These are phyloP conservation scores for Coix lacrymajobi DNA, from an alignment of 176 grass and related monocot genomes.

Conservation along the genomic window DNA sequence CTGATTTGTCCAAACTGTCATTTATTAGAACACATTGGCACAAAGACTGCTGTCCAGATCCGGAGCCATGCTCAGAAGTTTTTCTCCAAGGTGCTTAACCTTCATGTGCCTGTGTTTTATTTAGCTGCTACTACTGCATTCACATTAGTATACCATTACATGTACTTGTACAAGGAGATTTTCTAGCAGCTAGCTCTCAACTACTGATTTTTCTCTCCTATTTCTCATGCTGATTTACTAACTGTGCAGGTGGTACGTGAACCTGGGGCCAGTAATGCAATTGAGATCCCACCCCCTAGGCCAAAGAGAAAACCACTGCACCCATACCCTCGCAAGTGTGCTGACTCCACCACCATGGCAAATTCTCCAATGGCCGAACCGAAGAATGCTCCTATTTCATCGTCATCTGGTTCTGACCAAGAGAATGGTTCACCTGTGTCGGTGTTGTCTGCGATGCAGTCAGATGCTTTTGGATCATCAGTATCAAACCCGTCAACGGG, in stretches of 20 bases:
- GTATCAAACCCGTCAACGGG: slow-evolving; percentile 32
- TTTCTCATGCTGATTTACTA: slow-evolving; percentile 6
- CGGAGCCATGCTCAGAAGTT: slow-evolving; percentile 99
- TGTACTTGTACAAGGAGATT: not conserved
- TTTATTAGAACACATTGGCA: slow-evolving; percentile 94
- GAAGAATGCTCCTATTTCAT: slow-evolving; percentile 24
- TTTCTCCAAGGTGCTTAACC: slow-evolving; percentile 80
- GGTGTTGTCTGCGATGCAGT: slow-evolving; percentile 57
- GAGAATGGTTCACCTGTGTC: slow-evolving; percentile 70
- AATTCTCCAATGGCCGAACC: not conserved
- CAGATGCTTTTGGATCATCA: slow-evolving; percentile 51
- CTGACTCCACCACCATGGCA: not conserved
- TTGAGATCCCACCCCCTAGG: slow-evolving; percentile 92
- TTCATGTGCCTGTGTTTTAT: slow-evolving; percentile 9
- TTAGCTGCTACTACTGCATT: slow-evolving; percentile 1
- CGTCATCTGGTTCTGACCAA: slow-evolving; percentile 47
- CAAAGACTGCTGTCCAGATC: slow-evolving; percentile 93
- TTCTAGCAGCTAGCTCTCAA: not conserved
- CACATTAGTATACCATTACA: not conserved
- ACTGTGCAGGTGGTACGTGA: slow-evolving; percentile 53
- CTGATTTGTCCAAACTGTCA: slow-evolving; percentile 37
- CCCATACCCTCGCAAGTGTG: slow-evolving; percentile 86
- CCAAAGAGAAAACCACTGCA: slow-evolving; percentile 88
- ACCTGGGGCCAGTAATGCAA: slow-evolving; percentile 9
- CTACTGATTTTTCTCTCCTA: fast-evolving